Evolutionary conservation across 2,329 filamentous ascomycete species (phyloP), one percentile per base, ranked within the genome.

Genomic region (Cryphonectria radicalis): DNA sequence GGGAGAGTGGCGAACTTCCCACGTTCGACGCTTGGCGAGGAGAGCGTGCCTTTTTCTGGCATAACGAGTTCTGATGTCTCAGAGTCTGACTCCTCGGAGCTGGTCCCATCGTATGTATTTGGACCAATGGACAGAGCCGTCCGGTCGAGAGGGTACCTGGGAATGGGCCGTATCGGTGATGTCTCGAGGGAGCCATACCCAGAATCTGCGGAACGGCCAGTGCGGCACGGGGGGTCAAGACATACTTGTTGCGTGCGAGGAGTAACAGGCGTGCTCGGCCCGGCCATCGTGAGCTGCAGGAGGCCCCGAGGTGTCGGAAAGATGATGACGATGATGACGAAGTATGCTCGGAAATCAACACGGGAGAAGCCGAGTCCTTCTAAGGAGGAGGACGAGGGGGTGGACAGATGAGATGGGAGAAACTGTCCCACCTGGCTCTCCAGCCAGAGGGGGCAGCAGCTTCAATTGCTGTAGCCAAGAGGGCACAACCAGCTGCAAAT

Each of bases 181-280:
- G 62, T 46, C 35, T 73, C 72, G 19, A 73, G 19, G 32, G 73
- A 74, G 17, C 71, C 73, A 43, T 74, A 74, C 2, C 73, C 73
- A 63, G 73, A 74, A 66, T 74, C 73, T 28, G 60, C 67, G 25
- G 72, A 73, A 25, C 68, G 70, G 8, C 68, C 60, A 14, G 70
- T 72, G 37, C 64, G 50, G 59, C 62, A 55, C n/a, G 43, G 57
- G 25, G 32, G 25, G 2, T 63, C 66, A n/a, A 69, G 66, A 28
- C 63, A 25, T 19, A 37, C 17, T 22, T 68, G 63, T 53, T 65
- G 66, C 43, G 63, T 72, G 50, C 67, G 64, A 17, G 63, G 40
- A 35, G 70, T 53, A 25, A 66, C 8, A 17, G 72, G 70, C 43
- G 63, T 69, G 42, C 37, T 63, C 19, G 57, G 32, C 28, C 25